Evolutionary conservation across 2,329 filamentous ascomycete genomes (phyloP).

Genomic region (Cladosporium austrohemisphaericum): DNA sequence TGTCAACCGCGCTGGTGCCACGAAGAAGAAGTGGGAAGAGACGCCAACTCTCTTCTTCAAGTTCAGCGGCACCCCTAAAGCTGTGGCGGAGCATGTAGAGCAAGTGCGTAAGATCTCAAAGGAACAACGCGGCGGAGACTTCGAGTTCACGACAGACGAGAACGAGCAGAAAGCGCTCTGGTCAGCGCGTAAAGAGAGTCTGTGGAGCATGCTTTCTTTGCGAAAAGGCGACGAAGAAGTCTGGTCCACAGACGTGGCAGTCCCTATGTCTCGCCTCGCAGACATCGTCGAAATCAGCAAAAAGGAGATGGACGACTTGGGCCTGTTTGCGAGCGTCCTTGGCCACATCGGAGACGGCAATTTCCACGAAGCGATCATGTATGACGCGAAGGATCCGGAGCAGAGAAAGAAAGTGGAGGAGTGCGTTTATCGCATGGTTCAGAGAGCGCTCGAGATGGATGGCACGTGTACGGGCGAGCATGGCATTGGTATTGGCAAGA

Average conservation of each 20-base stretch:
- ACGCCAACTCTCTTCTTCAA: constrained; percentile 79
- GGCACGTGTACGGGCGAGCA: constrained; percentile 90
- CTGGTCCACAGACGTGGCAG: constrained; percentile 60
- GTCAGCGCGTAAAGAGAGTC: constrained; percentile 57
- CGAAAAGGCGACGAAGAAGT: constrained; percentile 54
- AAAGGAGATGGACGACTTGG: constrained; percentile 80
- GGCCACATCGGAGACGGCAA: constrained; percentile 93
- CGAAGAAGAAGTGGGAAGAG: constrained; percentile 70
- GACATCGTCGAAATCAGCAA: constrained; percentile 77
- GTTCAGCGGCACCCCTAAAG: constrained; percentile 71
- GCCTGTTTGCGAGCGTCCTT: constrained; percentile 80
- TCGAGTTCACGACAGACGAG: constrained; percentile 54
- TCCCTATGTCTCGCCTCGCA: constrained; percentile 57
- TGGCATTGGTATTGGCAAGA: constrained; percentile 81
- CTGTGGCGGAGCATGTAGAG: constrained; percentile 72
- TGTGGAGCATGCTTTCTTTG: constrained; percentile 60
- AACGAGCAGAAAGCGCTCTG: constrained; percentile 55
- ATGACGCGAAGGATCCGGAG: constrained; percentile 64
- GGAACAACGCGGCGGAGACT: constrained; percentile 52
- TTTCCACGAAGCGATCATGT: constrained; percentile 91
- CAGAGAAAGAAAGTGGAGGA: constrained; percentile 73
- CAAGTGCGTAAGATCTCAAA: constrained; percentile 66
- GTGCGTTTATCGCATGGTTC: constrained; percentile 86
- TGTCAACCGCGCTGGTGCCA: constrained; percentile 70
- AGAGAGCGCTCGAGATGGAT: constrained; percentile 88